Evolutionary conservation across 192 early-diverging fungal species (phyloP).

Genomic region (Gaertneriomyces sp.): DNA sequence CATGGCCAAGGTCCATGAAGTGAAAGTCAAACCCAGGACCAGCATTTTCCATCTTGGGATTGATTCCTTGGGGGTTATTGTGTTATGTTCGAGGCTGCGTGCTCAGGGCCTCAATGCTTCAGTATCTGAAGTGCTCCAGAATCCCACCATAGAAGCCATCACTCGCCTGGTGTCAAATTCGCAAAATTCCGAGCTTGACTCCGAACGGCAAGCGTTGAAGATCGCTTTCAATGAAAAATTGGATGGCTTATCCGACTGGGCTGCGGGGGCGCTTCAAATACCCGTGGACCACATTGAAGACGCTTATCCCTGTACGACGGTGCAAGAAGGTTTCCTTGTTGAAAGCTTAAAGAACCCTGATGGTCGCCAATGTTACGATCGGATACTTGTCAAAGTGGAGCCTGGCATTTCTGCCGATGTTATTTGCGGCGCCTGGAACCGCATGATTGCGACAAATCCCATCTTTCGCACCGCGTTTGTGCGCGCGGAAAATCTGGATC

Average conservation of each 20-base stretch:
- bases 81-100: neutral
- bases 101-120: neutral
- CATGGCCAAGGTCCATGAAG: neutral
- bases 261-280: neutral
- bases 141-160: conserved; percentile 9
- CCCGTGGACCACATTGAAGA: neutral
- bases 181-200: neutral
- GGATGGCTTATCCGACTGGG: neutral
- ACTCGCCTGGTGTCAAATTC: neutral
- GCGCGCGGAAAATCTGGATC: neutral
- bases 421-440: neutral
- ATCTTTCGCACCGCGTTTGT: conserved; percentile 6
- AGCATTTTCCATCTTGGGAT: conserved; percentile 16
- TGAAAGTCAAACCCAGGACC: neutral
- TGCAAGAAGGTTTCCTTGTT: conserved; percentile 29
- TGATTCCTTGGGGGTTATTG: conserved; percentile 12
- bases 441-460: neutral
- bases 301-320: conserved; percentile 16
- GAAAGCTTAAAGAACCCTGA: neutral
- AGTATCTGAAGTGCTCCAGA: conserved; percentile 5
- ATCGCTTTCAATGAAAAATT: neutral
- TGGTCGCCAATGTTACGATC: conserved; percentile 6
- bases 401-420: neutral
- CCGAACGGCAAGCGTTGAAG: neutral
- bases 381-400: neutral